Base-by-base conservation (phyloP, 441 rosid genomes). In the Mallotus repandus region DNA sequence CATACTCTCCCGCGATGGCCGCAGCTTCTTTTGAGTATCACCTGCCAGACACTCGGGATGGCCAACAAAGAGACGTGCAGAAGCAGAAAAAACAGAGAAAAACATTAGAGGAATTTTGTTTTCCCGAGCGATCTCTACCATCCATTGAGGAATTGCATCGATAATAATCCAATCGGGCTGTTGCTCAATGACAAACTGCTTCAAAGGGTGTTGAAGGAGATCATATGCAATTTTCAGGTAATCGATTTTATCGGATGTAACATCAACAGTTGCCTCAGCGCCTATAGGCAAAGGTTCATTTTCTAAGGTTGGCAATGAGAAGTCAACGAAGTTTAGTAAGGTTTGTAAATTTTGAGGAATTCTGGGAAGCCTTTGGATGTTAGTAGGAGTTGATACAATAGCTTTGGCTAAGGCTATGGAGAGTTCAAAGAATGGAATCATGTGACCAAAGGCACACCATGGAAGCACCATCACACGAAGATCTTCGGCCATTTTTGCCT, bases 351-450 rank as follows among this genome's bases (percentile, higher is more conserved):
- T 25, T 25, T 25, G 29, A 25, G 29, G 29, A 25, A 25, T 25
- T 25, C 29, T 25, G 29, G 29, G 29, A 25, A 25, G 29, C 29
- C 29, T 25, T 25, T 25, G 29, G 29, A 25, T 25, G 29, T 25
- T 25, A 0, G 1, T 25, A 25, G 29, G 29, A 0, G 29, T 25
- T 25, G 2, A 25, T 25, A 25, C 29, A 25, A 25, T 83, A 4
- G 50, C 49, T 63, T 72, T 70, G 29, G 88, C 88, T 13, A 85
- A 53, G 8, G 70, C 69, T 9, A 75, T 7, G 4, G 83, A 80
- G 52, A 85, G 80, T 18, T 79, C 81, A 75, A 82, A 75, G 74
- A 79, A 79, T 6, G 80, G 88, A 2, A 82, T 72, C 69, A 84
- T 19, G 46, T 80, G 87, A 2, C 87, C 85, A 48, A 82, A 82